A percentile compares a stretch with the other conserved stretches of the same genome.
phyloP scores from a whole-genome alignment of 306 rosid genomes.

The Ochetophila trinervis region DNA sequence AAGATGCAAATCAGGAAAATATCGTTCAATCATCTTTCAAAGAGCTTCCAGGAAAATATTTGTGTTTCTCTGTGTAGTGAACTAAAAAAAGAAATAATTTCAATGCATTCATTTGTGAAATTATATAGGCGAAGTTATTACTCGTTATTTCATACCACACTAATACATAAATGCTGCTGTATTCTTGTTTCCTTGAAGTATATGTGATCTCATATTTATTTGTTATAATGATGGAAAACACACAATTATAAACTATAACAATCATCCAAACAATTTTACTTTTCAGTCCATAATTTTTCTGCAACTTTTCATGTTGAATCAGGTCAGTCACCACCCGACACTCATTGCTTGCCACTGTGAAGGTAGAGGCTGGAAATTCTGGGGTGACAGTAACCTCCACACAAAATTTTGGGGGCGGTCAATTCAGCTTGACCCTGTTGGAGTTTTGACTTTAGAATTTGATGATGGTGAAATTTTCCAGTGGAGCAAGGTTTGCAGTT shows the following conservation, averaged over 20 bases:
- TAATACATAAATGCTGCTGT: too few species aligned
- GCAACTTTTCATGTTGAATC: slow-evolving; percentile 33
- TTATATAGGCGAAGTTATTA: too few species aligned
- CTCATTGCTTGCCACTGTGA: slow-evolving; percentile 97
- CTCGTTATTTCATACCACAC: too few species aligned
- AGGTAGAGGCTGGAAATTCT: slow-evolving; percentile 98
- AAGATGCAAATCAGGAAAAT: too few species aligned
- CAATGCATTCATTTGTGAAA: too few species aligned
- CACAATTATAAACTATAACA: neutral
- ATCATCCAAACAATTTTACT: neutral
- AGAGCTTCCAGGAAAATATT: too few species aligned
- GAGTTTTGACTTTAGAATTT: slow-evolving; percentile 78
- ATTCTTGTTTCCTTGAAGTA: too few species aligned
- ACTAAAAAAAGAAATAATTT: neutral
- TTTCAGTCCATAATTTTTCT: neutral
- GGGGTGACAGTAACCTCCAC: slow-evolving; percentile 94
- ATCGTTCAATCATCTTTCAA: too few species aligned
- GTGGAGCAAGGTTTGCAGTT: slow-evolving; percentile 83
- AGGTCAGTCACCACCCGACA: slow-evolving; percentile 99
- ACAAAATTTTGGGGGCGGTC: slow-evolving; percentile 97
- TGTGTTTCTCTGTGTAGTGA: too few species aligned
- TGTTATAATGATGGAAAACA: neutral
- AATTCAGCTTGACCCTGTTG: slow-evolving; percentile 95
- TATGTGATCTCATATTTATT: too few species aligned
- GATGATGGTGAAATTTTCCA: slow-evolving; percentile 96